Evolutionary conservation across 768 basidiomycete species (phyloP).

Genomic region (Kondoa subrosea): DNA sequence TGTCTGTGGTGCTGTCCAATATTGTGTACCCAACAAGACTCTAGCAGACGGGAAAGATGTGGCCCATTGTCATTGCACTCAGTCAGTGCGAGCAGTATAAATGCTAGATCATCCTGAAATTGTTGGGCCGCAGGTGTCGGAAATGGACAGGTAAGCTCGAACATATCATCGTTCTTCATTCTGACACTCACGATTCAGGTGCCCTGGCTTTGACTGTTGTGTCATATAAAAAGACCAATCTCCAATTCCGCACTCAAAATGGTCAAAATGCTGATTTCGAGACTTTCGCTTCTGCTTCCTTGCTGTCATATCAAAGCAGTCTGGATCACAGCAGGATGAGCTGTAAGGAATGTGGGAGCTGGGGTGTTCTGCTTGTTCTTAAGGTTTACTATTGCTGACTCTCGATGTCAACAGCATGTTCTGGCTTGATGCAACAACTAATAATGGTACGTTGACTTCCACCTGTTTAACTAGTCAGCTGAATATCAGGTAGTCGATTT

Average conservation of each 20-base stretch:
- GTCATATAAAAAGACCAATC: too few species aligned
- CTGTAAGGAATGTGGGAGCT: background rate
- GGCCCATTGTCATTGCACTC: background rate
- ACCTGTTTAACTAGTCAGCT: too few species aligned
- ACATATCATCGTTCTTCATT: background rate
- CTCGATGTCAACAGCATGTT: too few species aligned
- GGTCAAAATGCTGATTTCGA: too few species aligned
- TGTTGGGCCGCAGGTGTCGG: too few species aligned
- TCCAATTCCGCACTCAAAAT: too few species aligned
- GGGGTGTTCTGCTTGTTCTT: too few species aligned
- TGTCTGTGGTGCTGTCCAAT: background rate
- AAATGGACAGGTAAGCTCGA: background rate
- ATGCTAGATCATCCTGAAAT: background rate
- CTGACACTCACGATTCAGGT: background rate
- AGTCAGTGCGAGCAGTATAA: background rate
- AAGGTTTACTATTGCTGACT: too few species aligned
- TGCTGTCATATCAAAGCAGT: background rate
- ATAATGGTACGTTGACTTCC: too few species aligned
- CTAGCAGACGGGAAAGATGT: background rate
- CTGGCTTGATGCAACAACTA: too few species aligned
- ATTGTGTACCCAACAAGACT: background rate
- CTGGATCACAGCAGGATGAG: background rate
- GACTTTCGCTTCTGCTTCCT: background rate
- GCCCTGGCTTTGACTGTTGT: background rate
- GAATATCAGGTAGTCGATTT: too few species aligned